A percentile compares a stretch with the other conserved stretches of the same genome.
These are phyloP conservation scores for Pythium sukuiense DNA, from an alignment of 352 stramenopile genomes.

Conservation along the genomic window DNA sequence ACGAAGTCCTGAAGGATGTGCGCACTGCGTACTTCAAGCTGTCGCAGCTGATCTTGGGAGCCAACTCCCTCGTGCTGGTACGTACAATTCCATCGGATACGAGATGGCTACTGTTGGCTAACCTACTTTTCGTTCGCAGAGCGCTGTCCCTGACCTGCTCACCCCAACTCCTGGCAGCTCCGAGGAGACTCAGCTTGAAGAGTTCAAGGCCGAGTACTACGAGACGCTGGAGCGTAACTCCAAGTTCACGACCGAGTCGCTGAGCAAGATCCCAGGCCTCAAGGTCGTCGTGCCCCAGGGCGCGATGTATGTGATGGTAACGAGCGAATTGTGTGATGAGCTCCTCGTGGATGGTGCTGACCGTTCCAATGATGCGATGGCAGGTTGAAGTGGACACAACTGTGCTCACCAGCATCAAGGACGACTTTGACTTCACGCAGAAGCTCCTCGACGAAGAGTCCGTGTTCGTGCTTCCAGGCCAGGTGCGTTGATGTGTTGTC, in stretches of 20 bases:
- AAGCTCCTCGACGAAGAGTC: slow-evolving; percentile 95
- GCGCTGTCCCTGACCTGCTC: slow-evolving; percentile 81
- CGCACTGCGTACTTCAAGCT: slow-evolving; percentile 89
- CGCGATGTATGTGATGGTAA: slow-evolving; percentile 95
- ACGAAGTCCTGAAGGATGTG: slow-evolving; percentile 76
- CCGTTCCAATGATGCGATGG: neutral
- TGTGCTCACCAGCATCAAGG: slow-evolving; percentile 76
- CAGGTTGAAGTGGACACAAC: slow-evolving; percentile 41
- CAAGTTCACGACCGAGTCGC: slow-evolving; percentile 70
- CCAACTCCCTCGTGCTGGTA: slow-evolving; percentile 88
- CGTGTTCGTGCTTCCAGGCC: slow-evolving; percentile 93
- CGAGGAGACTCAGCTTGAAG: slow-evolving; percentile 56
- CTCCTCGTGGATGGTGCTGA: neutral
- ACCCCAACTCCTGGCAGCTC: slow-evolving; percentile 56
- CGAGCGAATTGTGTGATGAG: neutral
- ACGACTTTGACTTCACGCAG: slow-evolving; percentile 94
- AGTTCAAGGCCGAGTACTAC: slow-evolving; percentile 88
- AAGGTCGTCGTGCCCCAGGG: slow-evolving; percentile 89
- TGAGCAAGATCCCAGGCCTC: slow-evolving; percentile 83
- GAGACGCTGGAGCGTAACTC: slow-evolving; percentile 85
- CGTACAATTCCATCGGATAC: neutral
- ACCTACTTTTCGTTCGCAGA: slow-evolving; percentile 33
- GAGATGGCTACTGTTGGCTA: neutral
- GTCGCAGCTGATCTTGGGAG: slow-evolving; percentile 91
- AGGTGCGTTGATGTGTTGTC: slow-evolving; percentile 27